Base-by-base conservation (phyloP, 768 basidiomycete genomes). In the Boletus huronensis region DNA sequence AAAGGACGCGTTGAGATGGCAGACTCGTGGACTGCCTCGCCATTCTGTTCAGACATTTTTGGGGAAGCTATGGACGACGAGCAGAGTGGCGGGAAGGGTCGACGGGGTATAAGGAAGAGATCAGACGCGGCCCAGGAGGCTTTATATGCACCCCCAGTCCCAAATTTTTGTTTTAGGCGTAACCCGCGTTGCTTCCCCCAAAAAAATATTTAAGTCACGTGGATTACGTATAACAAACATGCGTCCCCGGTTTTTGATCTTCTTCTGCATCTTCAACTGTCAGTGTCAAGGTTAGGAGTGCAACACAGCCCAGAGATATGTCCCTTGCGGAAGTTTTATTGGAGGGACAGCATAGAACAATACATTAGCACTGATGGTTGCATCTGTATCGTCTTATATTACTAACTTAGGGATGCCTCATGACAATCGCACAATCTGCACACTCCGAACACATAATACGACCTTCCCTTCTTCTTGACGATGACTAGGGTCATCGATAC, bases 1-100 rank as follows among this genome's bases (percentile, higher is more conserved):
- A 74, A 51, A 50, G 73, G 74, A 56, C 75, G 75, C 54, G 66
- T 71, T 55, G 65, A 57, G 50, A 74, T 65, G 58, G 62, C 60
- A 61, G 65, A 47, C 58, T 65, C 67, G n/a, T 44, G 55, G 58
- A 54, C 60, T 56, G 61, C 71, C 45, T 70, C 67, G 21, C 64
- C 72, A 49, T 65, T 65, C 49, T 64, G 64, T 44, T 58, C 43
- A 60, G 71, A 68, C 73, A 74, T 74, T 67, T 71, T 68, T 45
- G 26, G 23, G 19, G 25, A 34, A 34, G 51, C 35, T 53, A 42
- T 40, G 48, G 40, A 39, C 50, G 56, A 59, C 49, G 41, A 52
- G 5, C 5, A 54, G 48, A 31, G 36, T 19, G n/a, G 39, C 11
- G 46, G 46, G 38, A 17, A 29, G 34, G 29, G 31, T 25, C 23